Base-by-base conservation (phyloP, 768 basidiomycete species). In the Lentinula sp. region DNA sequence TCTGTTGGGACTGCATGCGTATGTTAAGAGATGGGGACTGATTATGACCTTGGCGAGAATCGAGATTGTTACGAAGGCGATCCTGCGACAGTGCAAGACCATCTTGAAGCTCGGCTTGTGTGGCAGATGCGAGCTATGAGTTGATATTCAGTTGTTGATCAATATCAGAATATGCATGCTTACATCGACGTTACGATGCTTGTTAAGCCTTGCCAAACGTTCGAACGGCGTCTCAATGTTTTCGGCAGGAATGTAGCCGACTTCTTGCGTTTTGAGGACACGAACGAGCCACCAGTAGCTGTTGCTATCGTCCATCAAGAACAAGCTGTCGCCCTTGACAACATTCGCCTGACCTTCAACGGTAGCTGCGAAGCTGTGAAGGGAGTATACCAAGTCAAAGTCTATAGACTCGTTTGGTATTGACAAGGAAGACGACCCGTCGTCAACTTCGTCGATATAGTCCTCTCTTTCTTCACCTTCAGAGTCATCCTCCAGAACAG, bases 241-340 rank as follows among this genome's bases (percentile, higher is more conserved):
- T 76, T 99, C 97, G 0, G 97, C 97, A 16, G 97, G 97, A 54
- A 99, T 98, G 72, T 99, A 99, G 0, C 97, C 97, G 15, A 99
- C 93, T 68, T 97, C 95, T 73, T 98, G 95, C 7, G 96, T 98
- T 77, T 98, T 98, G 64, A 99, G 86, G 8, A 99, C 97, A 51
- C 95, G 86, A 7, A 99, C 96, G 54, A 98, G 90, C 97, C 97
- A 98, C 97, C 97, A 98, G 76, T 99, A 99, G 74, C 92, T 93
- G 74, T 99, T 98, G 61, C 89, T 93, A 73, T 99, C 97, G 76
- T 99, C 97, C 84, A 98, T 93, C 48, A 99, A 80, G 70, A 94
- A 88, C 50, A 99, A 82, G 63, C 91, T 92, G 79, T 99, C 96
- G 28, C 97, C 97, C 74, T 98, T 98, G 73, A 97, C 93, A 65